Percentiles rank a stretch among this genome's conserved stretches.
Evolutionary conservation across 805 yeast species (phyloP).

Genomic region (Lipomyces kockii): DNA sequence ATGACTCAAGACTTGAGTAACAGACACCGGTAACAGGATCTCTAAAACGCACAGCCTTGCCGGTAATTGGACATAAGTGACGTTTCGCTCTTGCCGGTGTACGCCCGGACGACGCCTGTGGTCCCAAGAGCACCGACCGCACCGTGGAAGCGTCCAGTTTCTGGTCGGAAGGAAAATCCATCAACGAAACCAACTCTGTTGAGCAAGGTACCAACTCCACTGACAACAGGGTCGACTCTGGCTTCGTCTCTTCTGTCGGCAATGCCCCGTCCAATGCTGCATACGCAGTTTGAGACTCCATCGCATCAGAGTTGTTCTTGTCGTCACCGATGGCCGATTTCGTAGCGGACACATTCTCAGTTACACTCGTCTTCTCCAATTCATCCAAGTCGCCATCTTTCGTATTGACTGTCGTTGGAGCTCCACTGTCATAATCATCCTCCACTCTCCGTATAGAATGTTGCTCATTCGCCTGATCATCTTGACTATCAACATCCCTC

Average conservation of each 20-base stretch:
- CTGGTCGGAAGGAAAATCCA: slow-evolving; percentile 21
- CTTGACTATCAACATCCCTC: not conserved
- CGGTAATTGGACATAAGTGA: slow-evolving; percentile 73
- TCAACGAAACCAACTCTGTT: slow-evolving; percentile 17
- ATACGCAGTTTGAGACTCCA: not conserved
- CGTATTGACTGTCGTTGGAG: not conserved
- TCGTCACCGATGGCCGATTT: not conserved
- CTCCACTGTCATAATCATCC: not conserved
- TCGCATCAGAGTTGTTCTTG: not conserved
- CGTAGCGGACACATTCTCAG: not conserved
- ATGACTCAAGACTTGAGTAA: slow-evolving; percentile 82
- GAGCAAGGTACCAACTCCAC: slow-evolving; percentile 17
- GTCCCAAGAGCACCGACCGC: slow-evolving; percentile 61
- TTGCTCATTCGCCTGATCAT: not conserved
- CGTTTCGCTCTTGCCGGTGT: slow-evolving; percentile 59
- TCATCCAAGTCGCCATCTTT: not conserved
- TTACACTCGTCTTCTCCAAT: not conserved
- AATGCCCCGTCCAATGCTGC: not conserved
- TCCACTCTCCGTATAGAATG: not conserved
- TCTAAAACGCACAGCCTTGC: slow-evolving; percentile 76
- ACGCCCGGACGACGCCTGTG: slow-evolving; percentile 46
- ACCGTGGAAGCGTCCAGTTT: slow-evolving; percentile 40
- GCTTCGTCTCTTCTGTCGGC: not conserved
- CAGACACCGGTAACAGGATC: slow-evolving; percentile 91
- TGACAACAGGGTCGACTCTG: not conserved